Percentiles rank a stretch among this genome's conserved stretches.
Conservation (phyloP, 139 green algal species). For the Trebouxia sp. region DNA sequence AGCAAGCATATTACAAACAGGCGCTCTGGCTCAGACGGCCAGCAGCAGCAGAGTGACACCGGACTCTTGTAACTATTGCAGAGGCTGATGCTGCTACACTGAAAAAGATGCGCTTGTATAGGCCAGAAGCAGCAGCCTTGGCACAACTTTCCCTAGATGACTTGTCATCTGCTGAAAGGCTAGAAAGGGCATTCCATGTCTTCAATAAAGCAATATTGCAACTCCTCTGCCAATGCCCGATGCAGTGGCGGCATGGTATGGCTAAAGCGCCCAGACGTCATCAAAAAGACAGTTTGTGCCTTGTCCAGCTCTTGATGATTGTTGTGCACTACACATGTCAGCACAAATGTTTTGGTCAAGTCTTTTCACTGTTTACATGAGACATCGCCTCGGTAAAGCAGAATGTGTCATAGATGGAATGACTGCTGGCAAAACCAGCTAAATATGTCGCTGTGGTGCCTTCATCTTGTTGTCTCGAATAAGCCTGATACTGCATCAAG, state of each 20-base stretch:
- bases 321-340: too few relatives aligned
- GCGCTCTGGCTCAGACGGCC: not conserved
- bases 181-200: not conserved
- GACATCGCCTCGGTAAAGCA: too few relatives aligned
- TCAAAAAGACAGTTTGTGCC: too few relatives aligned
- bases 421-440: too few relatives aligned
- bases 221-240: constrained; percentile 2
- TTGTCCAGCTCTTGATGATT: too few relatives aligned
- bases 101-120: not conserved
- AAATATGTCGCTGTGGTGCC: too few relatives aligned
- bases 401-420: too few relatives aligned
- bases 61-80: not conserved
- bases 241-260: constrained; percentile 12
- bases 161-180: constrained; percentile 4
- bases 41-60: not conserved
- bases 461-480: too few relatives aligned
- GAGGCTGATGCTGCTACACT: not conserved
- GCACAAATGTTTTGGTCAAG: too few relatives aligned
- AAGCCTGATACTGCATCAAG: too few relatives aligned
- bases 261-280: too few relatives aligned
- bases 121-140: not conserved
- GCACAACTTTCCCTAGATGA: not conserved
- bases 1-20: constrained; percentile 4
- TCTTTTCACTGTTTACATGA: too few relatives aligned
- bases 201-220: not conserved